These are phyloP conservation scores for Xylaria sp. DNA, from an alignment of 2,329 filamentous ascomycete species.

Conservation along the genomic window DNA sequence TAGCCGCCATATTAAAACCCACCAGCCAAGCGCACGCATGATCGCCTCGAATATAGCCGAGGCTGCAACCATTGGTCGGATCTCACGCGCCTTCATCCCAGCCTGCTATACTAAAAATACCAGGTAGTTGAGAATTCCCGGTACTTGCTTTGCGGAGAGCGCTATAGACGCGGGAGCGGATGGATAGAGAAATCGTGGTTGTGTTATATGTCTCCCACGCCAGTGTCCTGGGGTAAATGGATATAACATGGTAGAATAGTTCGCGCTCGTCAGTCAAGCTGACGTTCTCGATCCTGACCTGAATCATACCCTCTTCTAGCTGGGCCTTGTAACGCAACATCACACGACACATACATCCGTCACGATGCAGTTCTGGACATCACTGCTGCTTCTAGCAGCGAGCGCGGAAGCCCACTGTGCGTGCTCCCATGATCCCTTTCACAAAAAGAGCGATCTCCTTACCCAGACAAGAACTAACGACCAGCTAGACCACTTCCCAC, in stretches of 20 bases:
- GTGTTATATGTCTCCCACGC: not conserved
- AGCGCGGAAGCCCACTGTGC: constrained; percentile 28
- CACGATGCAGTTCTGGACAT: constrained; percentile 26
- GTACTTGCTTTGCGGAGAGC: constrained; percentile 10
- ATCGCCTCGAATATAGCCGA: constrained; percentile 29
- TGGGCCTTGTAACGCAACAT: not conserved
- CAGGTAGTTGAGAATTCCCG: constrained; percentile 4
- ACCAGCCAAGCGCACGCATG: constrained; percentile 16
- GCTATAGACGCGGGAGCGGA: not conserved
- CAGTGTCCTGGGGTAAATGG: not conserved
- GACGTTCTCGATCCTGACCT: not conserved
- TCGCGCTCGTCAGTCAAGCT: not conserved
- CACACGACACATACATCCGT: not conserved
- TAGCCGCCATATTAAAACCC: constrained; percentile 13
- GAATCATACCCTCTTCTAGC: not conserved
- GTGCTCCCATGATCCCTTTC: not conserved
- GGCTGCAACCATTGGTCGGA: constrained; percentile 15
- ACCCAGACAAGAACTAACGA: not conserved
- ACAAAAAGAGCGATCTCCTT: not conserved
- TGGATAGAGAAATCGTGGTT: not conserved
- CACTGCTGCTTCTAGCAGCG: constrained; percentile 28
- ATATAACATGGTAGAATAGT: not conserved
- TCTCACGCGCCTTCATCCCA: not conserved
- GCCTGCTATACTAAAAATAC: constrained; percentile 3
- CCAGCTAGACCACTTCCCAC: constrained; percentile 46